Base-by-base conservation (phyloP, 2,329 filamentous ascomycete species). In the Microsporum canis region DNA sequence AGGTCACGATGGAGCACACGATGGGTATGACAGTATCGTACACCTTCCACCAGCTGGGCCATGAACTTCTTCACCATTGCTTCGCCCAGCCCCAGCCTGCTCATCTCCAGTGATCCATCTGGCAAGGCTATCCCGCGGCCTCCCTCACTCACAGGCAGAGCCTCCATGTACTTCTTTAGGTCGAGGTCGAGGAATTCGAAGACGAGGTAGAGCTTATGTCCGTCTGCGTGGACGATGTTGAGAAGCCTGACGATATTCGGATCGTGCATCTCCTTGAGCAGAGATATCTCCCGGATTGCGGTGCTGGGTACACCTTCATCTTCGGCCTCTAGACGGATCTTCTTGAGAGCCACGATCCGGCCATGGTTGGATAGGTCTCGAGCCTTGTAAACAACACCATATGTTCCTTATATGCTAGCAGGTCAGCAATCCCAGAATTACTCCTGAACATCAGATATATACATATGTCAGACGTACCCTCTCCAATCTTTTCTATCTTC, bases 101-200 rank as follows among this genome's bases (percentile, higher is more conserved):
- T 79, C 60, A 89, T 76, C 60, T 83, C 80, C 58, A 83, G 72
- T 53, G 87, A 83, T 57, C 88, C 89, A 67, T 92, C 88, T 6
- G 91, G 91, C 58, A 96, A 79, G 47, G 89, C 83, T 78, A 91
- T 94, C 69, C 89, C 90, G 63, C 90, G 85, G 45, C 90, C 90
- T 67, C 90, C 90, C 70, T 95, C 88, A 70, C 82, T 87, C 62
- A 92, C 85, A 3, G 90, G 90, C 49, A 95, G 82, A 5, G 90
- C 84, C 75, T 96, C 91, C 90, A 96, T 96, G 76, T 95, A 96
- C 75, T 95, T 95, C 79, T 96, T 96, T 68, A 96, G 79, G 70
- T 96, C 91, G 62, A 92, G 81, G 71, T 95, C 91, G 67, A 96
- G 86, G 75, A 89, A 96, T 73, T 96, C 91, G 66, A 91, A 88